A percentile compares a stretch with the other conserved stretches of the same genome.
These are phyloP conservation scores for Talaromyces albobiverticillius DNA, from an alignment of 2,329 filamentous ascomycete species.

Conservation along the genomic window DNA sequence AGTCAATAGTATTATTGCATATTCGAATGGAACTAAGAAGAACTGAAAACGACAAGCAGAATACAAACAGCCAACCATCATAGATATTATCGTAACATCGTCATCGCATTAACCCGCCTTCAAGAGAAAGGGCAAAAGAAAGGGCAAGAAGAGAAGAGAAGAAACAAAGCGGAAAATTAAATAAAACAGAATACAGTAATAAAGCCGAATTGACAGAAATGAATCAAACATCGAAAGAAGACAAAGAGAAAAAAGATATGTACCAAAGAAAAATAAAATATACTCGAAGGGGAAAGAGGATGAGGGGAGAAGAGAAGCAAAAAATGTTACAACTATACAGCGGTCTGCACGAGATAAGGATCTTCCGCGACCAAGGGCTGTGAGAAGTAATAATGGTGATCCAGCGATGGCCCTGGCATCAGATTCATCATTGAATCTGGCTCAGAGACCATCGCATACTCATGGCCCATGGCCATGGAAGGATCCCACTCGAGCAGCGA, in stretches of 20 bases:
- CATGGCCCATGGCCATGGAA: constrained; percentile 25
- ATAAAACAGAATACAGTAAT: background rate
- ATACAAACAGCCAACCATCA: too few relatives aligned
- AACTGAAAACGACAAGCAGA: too few relatives aligned
- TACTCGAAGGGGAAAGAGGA: constrained; percentile 13
- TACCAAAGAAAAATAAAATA: constrained; percentile 11
- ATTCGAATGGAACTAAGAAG: too few relatives aligned
- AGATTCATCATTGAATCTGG: constrained; percentile 27
- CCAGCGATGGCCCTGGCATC: constrained; percentile 26
- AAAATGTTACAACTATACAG: constrained; percentile 24
- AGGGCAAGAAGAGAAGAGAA: too few relatives aligned
- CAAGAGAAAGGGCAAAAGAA: too few relatives aligned
- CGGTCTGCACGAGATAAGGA: constrained; percentile 35
- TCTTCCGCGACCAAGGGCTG: constrained; percentile 33
- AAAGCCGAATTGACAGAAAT: background rate
- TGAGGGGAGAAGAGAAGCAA: constrained; percentile 9
- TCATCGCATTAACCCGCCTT: too few relatives aligned
- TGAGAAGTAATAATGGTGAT: constrained; percentile 29
- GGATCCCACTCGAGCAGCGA: constrained; percentile 27
- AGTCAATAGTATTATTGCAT: too few relatives aligned
- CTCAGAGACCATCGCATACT: constrained; percentile 24
- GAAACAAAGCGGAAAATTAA: too few relatives aligned
- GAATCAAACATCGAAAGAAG: constrained; percentile 4
- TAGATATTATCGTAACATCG: too few relatives aligned
- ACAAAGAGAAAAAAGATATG: background rate